phyloP scores from a whole-genome alignment of 306 rosid genomes.

The Cucurbita pepo region DNA sequence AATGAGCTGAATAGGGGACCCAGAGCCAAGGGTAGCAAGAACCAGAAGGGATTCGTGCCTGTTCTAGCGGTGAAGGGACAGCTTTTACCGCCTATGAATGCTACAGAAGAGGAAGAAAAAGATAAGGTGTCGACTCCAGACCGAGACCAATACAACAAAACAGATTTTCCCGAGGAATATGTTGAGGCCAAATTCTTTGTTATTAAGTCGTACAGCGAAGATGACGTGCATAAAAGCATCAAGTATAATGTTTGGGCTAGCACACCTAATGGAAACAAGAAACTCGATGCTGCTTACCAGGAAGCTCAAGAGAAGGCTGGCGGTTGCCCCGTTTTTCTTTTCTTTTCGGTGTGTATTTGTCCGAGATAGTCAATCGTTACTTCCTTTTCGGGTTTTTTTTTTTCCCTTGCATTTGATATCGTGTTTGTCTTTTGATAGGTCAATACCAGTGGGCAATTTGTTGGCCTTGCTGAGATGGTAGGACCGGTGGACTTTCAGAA shows the following conservation, averaged over 20 bases:
- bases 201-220: constrained; percentile 91
- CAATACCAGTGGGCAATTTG: constrained; percentile 94
- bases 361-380: not conserved
- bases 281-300: constrained; percentile 85
- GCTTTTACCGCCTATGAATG: constrained; percentile 31
- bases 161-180: constrained; percentile 55
- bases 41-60: constrained; percentile 54
- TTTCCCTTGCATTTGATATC: not conserved
- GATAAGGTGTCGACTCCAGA: constrained; percentile 44
- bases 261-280: constrained; percentile 91
- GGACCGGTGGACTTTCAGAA: constrained; percentile 89
- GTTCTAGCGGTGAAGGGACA: constrained; percentile 57
- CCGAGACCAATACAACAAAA: constrained; percentile 48
- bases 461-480: constrained; percentile 88
- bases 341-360: constrained; percentile 54
- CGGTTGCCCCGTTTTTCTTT: constrained; percentile 57
- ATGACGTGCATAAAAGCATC: constrained; percentile 91
- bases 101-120: constrained; percentile 38
- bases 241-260: constrained; percentile 98
- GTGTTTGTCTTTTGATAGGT: constrained; percentile 28
- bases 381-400: not conserved
- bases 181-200: constrained; percentile 61
- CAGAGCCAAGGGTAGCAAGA: constrained; percentile 70
- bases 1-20: constrained; percentile 89
- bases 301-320: constrained; percentile 83